Conservation (phyloP, 805 yeast species). For the Candida endomychidarum region DNA sequence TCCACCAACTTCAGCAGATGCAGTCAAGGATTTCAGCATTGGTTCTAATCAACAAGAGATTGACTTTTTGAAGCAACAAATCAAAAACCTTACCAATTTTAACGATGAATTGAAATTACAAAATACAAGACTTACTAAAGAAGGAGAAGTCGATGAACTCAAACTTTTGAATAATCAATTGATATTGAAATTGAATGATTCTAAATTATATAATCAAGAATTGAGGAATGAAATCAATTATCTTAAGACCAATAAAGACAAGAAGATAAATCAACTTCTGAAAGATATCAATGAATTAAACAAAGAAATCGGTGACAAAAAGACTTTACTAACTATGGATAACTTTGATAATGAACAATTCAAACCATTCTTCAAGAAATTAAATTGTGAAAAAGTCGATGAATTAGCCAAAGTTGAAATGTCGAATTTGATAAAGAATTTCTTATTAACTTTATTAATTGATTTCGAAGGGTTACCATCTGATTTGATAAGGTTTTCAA, state of each 20-base stretch:
- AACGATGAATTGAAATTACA: constrained; percentile 15
- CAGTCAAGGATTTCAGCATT: constrained; percentile 7
- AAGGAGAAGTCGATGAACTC: constrained; percentile 6
- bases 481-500: constrained; percentile 27
- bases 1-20: constrained; percentile 33
- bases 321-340: constrained; percentile 16
- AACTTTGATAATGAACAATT: constrained; percentile 21
- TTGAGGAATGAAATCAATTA: constrained; percentile 19
- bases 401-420: constrained; percentile 25
- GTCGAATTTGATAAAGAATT: constrained; percentile 31
- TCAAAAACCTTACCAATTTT: constrained; percentile 3
- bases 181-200: constrained; percentile 15
- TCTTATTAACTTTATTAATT: constrained; percentile 34
- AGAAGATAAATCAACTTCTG: background rate
- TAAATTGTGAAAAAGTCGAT: constrained; percentile 32
- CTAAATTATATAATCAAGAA: constrained; percentile 19
- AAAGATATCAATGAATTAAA: constrained; percentile 8
- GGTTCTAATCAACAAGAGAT: constrained; percentile 1
- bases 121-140: constrained; percentile 3
- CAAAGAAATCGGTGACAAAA: constrained; percentile 19
- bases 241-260: constrained; percentile 1
- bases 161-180: constrained; percentile 17
- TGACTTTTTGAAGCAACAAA: constrained; percentile 9
- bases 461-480: constrained; percentile 26
- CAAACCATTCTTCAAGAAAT: constrained; percentile 23